Base-by-base conservation (phyloP, 2,329 filamentous ascomycete species). In the Epichloe gansuensis region DNA sequence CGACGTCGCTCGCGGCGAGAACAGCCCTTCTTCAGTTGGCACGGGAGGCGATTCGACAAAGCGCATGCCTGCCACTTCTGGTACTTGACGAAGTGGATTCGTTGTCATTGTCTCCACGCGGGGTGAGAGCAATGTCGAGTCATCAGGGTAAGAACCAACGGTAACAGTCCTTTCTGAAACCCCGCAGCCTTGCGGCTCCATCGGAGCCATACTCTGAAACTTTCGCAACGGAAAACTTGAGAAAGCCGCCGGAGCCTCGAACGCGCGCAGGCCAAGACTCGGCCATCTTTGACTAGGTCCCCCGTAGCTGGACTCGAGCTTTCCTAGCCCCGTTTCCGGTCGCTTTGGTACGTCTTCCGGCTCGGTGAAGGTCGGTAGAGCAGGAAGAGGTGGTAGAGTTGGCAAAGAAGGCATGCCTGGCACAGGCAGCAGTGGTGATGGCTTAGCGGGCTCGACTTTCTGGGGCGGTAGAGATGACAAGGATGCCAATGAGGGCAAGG, bases 21-120 rank as follows among this genome's bases (percentile, higher is more conserved):
- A 83, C 48, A 76, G 66, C 35, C 71, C 72, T 34, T 76, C 72
- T 34, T 76, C 74, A 13, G 64, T 69, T 1, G 77, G 74, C 0
- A 76, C 76, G 8, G 76, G 72, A 3, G 75, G 74, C 4, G 70
- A 67, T 56, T 80, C 74, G 11, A 74, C 67, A 55, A 80, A 77
- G 39, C 71, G 72, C 70, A 80, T 70, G 11, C 74, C 75, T 1
- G 70, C 60, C 34, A 74, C 59, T 31, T 68, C 70, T 6, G 72
- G 62, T 23, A 58, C 55, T 36, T 74, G 69, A 51, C 80, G 78
- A 48, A 86, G 73, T 2, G 81, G 80, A 55, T 85, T 84, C 55
- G 76, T 79, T 2, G 83, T 88, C 73, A 89, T 89, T 15, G 82
- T 80, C 60, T 85, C 82, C 1, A 74, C 81, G 43, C 85, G 77